phyloP scores from a whole-genome alignment of 768 basidiomycete species.

The Hemileccinum impolitum region DNA sequence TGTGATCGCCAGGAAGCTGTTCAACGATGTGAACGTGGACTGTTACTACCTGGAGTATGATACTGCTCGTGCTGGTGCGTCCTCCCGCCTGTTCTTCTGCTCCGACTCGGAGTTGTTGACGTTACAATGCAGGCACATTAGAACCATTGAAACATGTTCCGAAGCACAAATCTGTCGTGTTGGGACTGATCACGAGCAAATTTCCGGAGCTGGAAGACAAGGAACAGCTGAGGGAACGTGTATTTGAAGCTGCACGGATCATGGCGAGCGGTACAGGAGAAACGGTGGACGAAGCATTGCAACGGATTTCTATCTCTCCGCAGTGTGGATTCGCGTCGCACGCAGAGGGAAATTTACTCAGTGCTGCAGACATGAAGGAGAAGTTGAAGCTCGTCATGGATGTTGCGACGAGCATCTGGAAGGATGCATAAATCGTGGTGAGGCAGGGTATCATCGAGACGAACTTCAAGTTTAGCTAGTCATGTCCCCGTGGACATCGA shows the following conservation, averaged over 20 bases:
- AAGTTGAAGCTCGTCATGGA: slow-evolving; percentile 31
- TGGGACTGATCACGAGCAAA: slow-evolving; percentile 45
- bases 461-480: neutral
- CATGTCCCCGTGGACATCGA: too few relatives aligned
- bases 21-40: slow-evolving; percentile 43
- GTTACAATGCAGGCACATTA: slow-evolving; percentile 22
- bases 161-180: slow-evolving; percentile 37
- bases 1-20: slow-evolving; percentile 42
- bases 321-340: slow-evolving; percentile 52
- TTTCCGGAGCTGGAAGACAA: slow-evolving; percentile 42
- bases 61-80: slow-evolving; percentile 42
- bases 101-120: neutral
- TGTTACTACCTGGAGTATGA: slow-evolving; percentile 49
- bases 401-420: slow-evolving; percentile 37
- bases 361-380: slow-evolving; percentile 33
- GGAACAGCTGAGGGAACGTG: slow-evolving; percentile 36
- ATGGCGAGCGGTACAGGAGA: slow-evolving; percentile 38
- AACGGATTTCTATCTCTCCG: slow-evolving; percentile 41
- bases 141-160: slow-evolving; percentile 32
- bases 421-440: slow-evolving; percentile 3
- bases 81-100: too few relatives aligned
- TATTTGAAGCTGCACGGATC: slow-evolving; percentile 41
- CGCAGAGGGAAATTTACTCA: slow-evolving; percentile 41
- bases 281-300: slow-evolving; percentile 37
- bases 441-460: neutral